These are phyloP conservation scores for Podaxis sp. DNA, from an alignment of 768 basidiomycete species.

Conservation along the genomic window DNA sequence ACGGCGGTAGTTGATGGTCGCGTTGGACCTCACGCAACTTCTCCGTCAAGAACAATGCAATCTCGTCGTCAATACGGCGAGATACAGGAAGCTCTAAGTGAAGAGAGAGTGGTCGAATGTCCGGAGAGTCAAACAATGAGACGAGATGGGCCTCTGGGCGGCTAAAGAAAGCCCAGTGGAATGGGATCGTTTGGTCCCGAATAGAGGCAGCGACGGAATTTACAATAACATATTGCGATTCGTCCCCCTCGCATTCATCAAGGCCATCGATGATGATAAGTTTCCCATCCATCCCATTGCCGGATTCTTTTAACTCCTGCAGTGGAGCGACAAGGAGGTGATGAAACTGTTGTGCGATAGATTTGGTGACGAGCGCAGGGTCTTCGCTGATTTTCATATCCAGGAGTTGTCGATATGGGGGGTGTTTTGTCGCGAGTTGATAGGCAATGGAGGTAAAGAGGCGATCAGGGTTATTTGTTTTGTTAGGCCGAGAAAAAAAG, in stretches of 20 bases:
- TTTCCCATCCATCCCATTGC: not conserved
- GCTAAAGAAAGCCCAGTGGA: not conserved
- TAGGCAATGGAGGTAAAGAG: not conserved
- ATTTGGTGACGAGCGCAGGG: constrained; percentile 1
- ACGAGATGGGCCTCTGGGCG: constrained; percentile 7
- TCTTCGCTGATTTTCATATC: not conserved
- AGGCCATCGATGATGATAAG: constrained; percentile 1
- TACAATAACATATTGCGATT: not conserved
- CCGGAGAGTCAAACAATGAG: not conserved
- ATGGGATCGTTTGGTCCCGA: not conserved
- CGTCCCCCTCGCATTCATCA: not conserved
- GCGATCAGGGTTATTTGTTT: not conserved
- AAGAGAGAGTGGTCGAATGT: not conserved
- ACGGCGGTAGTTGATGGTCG: not conserved
- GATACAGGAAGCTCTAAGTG: constrained; percentile 2
- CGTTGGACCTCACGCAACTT: not conserved
- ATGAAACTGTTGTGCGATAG: not conserved
- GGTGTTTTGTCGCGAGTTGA: not conserved
- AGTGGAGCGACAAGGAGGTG: not conserved
- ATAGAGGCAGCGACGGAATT: not conserved
- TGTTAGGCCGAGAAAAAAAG: constrained; percentile 2
- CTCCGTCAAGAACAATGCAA: not conserved
- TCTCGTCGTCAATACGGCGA: not conserved
- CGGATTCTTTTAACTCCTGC: not conserved
- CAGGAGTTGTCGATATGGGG: not conserved